Conservation (phyloP, 306 rosid species). For the Prunus kanzakura region DNA sequence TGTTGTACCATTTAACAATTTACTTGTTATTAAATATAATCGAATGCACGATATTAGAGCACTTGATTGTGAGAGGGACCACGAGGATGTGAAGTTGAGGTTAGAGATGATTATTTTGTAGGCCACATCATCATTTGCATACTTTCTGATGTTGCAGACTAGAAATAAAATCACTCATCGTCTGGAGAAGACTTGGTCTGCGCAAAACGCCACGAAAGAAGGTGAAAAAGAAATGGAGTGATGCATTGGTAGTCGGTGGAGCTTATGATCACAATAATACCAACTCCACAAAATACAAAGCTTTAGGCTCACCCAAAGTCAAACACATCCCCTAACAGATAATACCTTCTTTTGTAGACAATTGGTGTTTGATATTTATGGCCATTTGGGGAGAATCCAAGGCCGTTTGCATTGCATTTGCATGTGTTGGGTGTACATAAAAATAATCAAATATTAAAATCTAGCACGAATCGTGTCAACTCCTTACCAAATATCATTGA, state of each 20-base stretch:
- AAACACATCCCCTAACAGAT: not conserved
- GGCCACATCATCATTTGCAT: not conserved
- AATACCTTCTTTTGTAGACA: not conserved
- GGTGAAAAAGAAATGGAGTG: not conserved
- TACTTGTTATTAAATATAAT: not conserved
- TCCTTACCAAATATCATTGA: no score
- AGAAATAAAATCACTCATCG: not conserved
- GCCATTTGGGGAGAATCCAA: slow-evolving; percentile 19
- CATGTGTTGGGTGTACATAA: not conserved
- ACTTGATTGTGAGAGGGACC: not conserved
- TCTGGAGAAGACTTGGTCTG: not conserved
- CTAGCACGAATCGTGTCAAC: no score
- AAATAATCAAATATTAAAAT: no score
- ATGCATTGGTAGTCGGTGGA: slow-evolving; percentile 14
- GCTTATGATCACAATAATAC: slow-evolving; percentile 15
- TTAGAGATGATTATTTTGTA: slow-evolving; percentile 9
- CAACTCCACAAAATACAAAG: not conserved
- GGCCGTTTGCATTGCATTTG: not conserved
- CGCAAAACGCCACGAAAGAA: not conserved
- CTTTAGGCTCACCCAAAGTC: not conserved
- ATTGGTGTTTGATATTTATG: not conserved
- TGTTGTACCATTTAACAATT: not conserved
- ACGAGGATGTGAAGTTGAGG: not conserved
- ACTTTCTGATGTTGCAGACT: not conserved
- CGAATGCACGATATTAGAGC: not conserved